Evolutionary conservation across 257 asterid genomes (phyloP), one percentile per base, ranked within the genome.

Genomic region (Scutellaria baicalensis): DNA sequence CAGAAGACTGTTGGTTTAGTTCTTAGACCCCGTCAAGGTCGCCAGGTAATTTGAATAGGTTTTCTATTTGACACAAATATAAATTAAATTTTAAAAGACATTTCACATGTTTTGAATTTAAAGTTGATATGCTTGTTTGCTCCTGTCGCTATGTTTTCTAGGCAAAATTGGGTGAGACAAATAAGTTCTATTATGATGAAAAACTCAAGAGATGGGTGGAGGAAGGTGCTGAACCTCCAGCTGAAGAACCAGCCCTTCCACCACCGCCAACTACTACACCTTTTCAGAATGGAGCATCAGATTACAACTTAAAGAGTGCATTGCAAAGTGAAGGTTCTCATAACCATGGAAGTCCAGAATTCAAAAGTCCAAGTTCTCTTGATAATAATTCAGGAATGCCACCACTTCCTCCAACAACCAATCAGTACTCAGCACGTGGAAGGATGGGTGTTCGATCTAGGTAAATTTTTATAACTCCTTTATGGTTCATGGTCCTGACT

Each of bases 121-220:
- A 10, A 49, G 21, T 63, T 52, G 2, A 6, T 18, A 6, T 47
- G 49, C 61, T 64, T 64, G 60, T 49, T 66, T 70, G 57, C 38
- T 49, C 58, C 39, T 66, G 43, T 45, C 44, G 33, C 57, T 17
- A 50, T 68, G 18, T 72, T 52, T 27, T 70, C 16, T 75, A 94
- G 99, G 99, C 97, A 27, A 94, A 94, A 83, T 83, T 94, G 87
- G 99, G 99, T 36, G 96, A 89, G 3, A 40, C 81, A 14, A 94
- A 94, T 75, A 91, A 94, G 87, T 91, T 94, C 42, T 88, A 89
- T 75, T 94, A 86, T 59, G 96, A 91, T 44, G 96, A 89, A 66
- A 86, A 89, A 62, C 96, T 89, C 65, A 89, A 91, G 84, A 87
- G 97, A 79, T 94, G 99, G 99, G 97, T 94, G 59, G 97, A 91